A percentile compares a stretch with the other conserved stretches of the same genome.
Evolutionary conservation across 2,329 filamentous ascomycete genomes (phyloP).

Genomic region (Penicillium expansum): DNA sequence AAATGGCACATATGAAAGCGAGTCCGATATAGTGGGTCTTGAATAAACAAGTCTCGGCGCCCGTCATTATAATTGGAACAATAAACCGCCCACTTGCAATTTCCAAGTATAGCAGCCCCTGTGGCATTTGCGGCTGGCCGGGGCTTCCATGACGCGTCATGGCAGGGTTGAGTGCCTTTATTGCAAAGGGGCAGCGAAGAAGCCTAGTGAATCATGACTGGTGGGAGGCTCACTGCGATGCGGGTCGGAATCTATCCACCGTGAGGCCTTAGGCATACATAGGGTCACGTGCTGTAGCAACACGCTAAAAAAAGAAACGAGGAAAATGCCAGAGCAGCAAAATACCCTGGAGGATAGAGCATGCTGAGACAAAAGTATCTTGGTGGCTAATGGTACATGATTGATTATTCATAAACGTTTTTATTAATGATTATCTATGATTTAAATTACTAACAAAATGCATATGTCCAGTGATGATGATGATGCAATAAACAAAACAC

Average conservation of each 20-base stretch:
- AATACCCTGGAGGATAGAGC: too few species aligned
- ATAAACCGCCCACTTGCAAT: not conserved
- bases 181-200: not conserved
- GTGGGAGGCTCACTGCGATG: not conserved
- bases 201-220: not conserved
- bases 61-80: not conserved
- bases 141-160: constrained; percentile 1
- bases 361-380: not conserved
- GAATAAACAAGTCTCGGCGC: not conserved
- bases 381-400: too few species aligned
- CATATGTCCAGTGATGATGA: constrained; percentile 1
- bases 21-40: not conserved
- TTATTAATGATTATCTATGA: not conserved
- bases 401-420: not conserved
- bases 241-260: not conserved
- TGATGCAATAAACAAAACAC: not conserved
- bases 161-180: not conserved
- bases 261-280: not conserved
- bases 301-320: not conserved
- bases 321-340: too few species aligned
- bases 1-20: not conserved
- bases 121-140: not conserved
- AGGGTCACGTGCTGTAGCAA: not conserved
- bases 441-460: constrained; percentile 1
- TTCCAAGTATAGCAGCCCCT: not conserved